Conservation (phyloP, 306 rosid genomes). For the Luffa aegyptiaca region DNA sequence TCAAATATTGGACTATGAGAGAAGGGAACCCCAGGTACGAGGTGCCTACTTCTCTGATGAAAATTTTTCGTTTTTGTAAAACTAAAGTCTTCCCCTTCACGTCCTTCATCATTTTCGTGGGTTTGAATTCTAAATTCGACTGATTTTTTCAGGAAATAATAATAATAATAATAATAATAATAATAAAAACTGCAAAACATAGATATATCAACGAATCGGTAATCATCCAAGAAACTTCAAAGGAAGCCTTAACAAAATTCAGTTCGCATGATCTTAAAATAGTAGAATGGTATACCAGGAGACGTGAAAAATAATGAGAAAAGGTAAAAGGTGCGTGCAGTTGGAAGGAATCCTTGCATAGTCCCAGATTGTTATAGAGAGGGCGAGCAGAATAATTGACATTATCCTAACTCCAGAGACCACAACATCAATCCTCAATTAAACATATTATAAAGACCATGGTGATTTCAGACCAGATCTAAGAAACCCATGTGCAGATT, state of each 20-base stretch:
- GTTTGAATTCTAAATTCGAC: background rate
- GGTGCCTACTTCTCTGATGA: background rate
- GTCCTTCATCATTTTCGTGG: background rate
- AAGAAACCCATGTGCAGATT: conserved; percentile 1
- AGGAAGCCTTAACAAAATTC: background rate
- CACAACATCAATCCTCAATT: background rate
- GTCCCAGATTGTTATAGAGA: background rate
- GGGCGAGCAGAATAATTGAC: background rate
- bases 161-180: background rate
- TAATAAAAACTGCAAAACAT: background rate
- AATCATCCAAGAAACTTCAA: background rate
- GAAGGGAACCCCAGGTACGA: conserved; percentile 6
- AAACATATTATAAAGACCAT: background rate
- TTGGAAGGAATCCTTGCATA: background rate
- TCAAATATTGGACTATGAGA: conserved; percentile 34
- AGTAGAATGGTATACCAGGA: background rate
- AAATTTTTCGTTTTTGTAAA: background rate
- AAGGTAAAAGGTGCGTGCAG: background rate
- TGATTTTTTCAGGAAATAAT: background rate
- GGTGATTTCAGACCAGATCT: conserved; percentile 4
- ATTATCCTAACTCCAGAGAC: background rate
- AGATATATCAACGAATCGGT: background rate
- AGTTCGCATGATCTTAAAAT: background rate
- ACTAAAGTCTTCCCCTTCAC: background rate
- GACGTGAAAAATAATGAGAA: background rate